Evolutionary conservation across 306 rosid species (phyloP).

Genomic region (Quercus mongolica): DNA sequence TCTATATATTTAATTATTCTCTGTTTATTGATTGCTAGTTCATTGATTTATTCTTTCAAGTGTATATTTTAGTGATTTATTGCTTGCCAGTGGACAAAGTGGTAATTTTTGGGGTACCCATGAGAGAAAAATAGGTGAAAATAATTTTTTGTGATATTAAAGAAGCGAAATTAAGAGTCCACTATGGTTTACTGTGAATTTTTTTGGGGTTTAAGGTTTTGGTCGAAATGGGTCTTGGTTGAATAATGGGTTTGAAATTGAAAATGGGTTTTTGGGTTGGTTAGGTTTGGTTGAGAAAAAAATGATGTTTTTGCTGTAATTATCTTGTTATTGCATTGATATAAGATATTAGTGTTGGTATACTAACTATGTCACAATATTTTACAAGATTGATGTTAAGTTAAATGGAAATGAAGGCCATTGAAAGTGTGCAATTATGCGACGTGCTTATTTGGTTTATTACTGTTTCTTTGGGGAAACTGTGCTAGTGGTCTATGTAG

Average conservation of each 20-base stretch:
- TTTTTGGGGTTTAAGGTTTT: not conserved
- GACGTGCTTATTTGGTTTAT: too few relatives aligned
- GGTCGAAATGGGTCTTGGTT: not conserved
- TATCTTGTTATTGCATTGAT: not conserved
- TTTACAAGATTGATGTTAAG: not conserved
- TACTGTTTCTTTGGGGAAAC: too few relatives aligned
- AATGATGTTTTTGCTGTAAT: not conserved
- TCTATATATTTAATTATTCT: not conserved
- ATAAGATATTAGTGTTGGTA: not conserved
- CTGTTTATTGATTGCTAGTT: not conserved
- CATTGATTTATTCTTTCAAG: not conserved
- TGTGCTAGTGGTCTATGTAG: too few relatives aligned
- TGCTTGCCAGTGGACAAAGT: not conserved
- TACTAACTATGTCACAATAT: not conserved
- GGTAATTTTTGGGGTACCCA: not conserved
- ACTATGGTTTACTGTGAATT: too few relatives aligned
- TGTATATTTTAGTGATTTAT: not conserved
- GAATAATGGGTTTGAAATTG: not conserved
- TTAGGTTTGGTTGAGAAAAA: not conserved
- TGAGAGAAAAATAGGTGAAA: not conserved
- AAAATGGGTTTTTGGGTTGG: not conserved
- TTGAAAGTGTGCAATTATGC: not conserved
- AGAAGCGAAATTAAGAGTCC: too few relatives aligned
- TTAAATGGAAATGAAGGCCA: not conserved
- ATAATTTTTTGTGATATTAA: not conserved